Evolutionary conservation across 305 asterid genomes (phyloP), one percentile per base, ranked within the genome.

Genomic region (Rubia peregrina): DNA sequence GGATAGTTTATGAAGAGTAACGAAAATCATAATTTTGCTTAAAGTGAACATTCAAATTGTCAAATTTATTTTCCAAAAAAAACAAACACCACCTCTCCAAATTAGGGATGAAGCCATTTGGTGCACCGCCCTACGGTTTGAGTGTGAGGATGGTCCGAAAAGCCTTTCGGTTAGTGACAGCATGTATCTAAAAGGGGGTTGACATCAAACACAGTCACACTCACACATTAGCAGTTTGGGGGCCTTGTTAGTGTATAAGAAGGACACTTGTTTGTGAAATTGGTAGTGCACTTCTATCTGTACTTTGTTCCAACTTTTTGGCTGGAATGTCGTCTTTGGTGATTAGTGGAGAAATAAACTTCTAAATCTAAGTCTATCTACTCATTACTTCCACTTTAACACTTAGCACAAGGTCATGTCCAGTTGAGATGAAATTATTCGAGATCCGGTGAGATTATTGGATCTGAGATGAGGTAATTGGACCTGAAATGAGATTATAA

Each of bases 221-320:
- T 62, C 57, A 49, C 57, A 49, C 57, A 49, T 21, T 49, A 49
- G 57, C 22, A 17, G 9, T 48, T 49, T 49, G 16, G 66, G 14
- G 57, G 9, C 57, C 53, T 46, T 46, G 53, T 19, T 19, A n/a
- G 14, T 49, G 19, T 5, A 24, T 24, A 24, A 24, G 14, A 49
- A 49, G 56, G 56, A 7, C 9, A 68, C 53, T 57, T 65, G 71
- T 70, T n/a, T 38, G 49, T 41, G 49, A 41, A 80, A 81, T 48
- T 76, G 59, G 62, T 40, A 69, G 74, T 82, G 84, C 82, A 80
- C 61, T 81, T 69, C 76, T 36, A 67, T 83, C 83, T 80, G 83
- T 84, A 79, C 83, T 81, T 79, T 77, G 79, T 67, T 61, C 62
- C 78, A 42, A 61, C 77, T 83, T 80, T 69, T 82, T 63, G n/a